Base-by-base conservation (phyloP, 2,329 filamentous ascomycete species). In the Penicillium glabrum region DNA sequence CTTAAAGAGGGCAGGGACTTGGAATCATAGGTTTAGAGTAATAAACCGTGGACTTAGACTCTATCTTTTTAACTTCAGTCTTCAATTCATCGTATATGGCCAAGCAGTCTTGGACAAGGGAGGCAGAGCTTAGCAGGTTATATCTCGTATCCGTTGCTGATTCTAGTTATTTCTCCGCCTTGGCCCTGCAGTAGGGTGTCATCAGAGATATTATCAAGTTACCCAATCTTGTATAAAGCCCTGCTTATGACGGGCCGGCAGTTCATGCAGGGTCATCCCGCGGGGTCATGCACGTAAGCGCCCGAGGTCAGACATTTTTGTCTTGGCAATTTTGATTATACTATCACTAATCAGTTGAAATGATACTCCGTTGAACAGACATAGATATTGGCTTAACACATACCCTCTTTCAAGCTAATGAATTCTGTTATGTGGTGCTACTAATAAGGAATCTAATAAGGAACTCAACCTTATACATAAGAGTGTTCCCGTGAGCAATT, bases 221-320 rank as follows among this genome's bases (percentile, higher is more conserved):
- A 13, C 16, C n/a, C n/a, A 33, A 48, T 26, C 19, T 7, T 45
- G 29, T 41, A 31, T 23, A 39, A 16, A 44, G 27, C 27, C 45
- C n/a, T 47, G 9, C 11, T 6, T 37, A 45, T 31, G 29, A 24
- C 13, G 35, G 43, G 24, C 31, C n/a, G 44, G 37, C 37, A 21
- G 51, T 41, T 47, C 31, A 55, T 55, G 29, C 46, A 50, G 46
- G 37, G 27, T 37, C 21, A 21, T 45, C n/a, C 39, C 39, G 46
- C 29, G 46, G 46, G 46, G 31, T 24, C n/a, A 19, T 37, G 35
- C 35, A 7, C 35, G 3, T 37, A 37, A 37, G 35, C 35, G 3
- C 11, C 11, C 29, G 29, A 37, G 11, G 35, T 37, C 35, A 37
- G 35, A 37, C 16, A 37, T 19, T 10, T 16, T 7, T 37, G 4